These are phyloP conservation scores for Tricladium varicosporioides DNA, from an alignment of 2,329 filamentous ascomycete species.

Conservation along the genomic window DNA sequence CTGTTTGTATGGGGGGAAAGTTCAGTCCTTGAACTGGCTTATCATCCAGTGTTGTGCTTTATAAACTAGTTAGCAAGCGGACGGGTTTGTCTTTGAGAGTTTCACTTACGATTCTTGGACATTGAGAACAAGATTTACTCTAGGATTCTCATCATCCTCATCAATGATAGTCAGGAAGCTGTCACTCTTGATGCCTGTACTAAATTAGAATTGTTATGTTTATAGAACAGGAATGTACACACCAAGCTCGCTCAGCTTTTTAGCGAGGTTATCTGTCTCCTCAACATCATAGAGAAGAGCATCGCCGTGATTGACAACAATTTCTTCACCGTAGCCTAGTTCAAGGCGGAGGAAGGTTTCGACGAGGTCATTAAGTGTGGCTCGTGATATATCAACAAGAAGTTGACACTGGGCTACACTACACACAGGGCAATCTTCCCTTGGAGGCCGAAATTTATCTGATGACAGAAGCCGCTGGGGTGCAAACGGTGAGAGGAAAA, in stretches of 20 bases:
- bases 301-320: constrained; percentile 72
- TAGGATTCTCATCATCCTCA: constrained; percentile 69
- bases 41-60: constrained; percentile 37
- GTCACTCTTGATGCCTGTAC: constrained; percentile 63
- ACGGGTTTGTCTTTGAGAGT: not conserved
- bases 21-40: constrained; percentile 51
- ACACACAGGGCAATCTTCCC: constrained; percentile 81
- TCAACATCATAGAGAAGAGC: constrained; percentile 88
- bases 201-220: constrained; percentile 24
- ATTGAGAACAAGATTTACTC: constrained; percentile 77
- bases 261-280: constrained; percentile 78
- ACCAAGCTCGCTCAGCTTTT: constrained; percentile 76
- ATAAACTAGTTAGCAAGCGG: constrained; percentile 15
- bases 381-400: constrained; percentile 64
- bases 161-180: constrained; percentile 83
- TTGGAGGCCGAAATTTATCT: constrained; percentile 60
- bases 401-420: constrained; percentile 68
- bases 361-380: constrained; percentile 78
- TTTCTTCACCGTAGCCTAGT: constrained; percentile 77
- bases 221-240: constrained; percentile 26
- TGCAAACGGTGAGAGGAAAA: constrained; percentile 75
- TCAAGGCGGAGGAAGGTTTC: constrained; percentile 67
- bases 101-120: constrained; percentile 60
- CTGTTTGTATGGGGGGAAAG: constrained; percentile 14
- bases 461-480: constrained; percentile 57